Conservation (phyloP, 176 grass and related monocot species). For the Hordeum marinum region DNA sequence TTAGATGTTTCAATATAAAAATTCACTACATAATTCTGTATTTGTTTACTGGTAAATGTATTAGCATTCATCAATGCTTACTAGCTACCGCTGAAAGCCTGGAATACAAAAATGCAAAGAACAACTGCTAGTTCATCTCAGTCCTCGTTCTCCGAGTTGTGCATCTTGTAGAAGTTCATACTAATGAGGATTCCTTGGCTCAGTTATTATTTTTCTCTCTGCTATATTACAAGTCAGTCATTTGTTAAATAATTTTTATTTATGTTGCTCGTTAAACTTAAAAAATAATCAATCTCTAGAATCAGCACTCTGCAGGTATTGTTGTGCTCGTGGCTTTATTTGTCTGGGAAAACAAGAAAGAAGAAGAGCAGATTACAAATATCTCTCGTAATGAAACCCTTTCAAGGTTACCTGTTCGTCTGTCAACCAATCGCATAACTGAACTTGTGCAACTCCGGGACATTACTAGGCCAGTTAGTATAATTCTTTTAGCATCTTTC, state of each 20-base stretch:
- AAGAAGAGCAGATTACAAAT: constrained; percentile 89
- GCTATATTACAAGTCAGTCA: background rate
- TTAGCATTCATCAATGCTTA: constrained; percentile 1
- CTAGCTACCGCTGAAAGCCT: background rate
- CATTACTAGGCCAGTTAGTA: constrained; percentile 89
- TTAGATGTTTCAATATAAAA: background rate
- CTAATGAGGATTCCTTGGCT: background rate
- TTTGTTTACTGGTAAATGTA: background rate
- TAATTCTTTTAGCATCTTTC: constrained; percentile 34
- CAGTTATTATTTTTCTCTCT: background rate
- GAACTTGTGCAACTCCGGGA: constrained; percentile 89
- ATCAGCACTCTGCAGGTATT: constrained; percentile 92
- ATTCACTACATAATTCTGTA: background rate
- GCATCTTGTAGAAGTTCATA: constrained; percentile 20
- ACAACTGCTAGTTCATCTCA: background rate
- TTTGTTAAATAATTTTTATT: background rate
- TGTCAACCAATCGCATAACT: constrained; percentile 78
- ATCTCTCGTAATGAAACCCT: constrained; percentile 90
- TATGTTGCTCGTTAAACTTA: background rate
- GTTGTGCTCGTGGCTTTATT: constrained; percentile 83
- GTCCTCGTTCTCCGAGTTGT: background rate
- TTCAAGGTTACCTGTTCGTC: constrained; percentile 82
- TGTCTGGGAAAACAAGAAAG: constrained; percentile 95
- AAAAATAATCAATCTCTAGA: constrained; percentile 64
- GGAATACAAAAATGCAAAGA: background rate